Evolutionary conservation across 2,329 filamentous ascomycete species (phyloP).

Genomic region (Sporothrix brunneoviolacea): DNA sequence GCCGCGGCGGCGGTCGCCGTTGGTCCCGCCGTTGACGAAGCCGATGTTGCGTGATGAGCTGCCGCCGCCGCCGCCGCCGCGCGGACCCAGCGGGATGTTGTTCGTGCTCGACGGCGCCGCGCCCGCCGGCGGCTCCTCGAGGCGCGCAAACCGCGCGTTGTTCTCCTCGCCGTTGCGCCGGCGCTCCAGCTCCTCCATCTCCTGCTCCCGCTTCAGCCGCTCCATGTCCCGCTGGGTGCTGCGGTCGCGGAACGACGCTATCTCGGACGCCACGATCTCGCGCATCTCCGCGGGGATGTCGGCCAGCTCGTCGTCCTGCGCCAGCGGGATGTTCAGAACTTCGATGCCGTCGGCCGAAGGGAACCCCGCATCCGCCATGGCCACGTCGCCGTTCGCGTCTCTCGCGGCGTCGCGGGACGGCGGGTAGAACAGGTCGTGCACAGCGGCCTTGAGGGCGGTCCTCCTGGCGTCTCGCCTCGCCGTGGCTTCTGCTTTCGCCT

Average conservation of each 20-base stretch:
- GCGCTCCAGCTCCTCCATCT: constrained; percentile 81
- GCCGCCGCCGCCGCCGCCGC: constrained; percentile 29
- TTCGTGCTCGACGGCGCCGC: constrained; percentile 54
- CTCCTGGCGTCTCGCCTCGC: constrained; percentile 65
- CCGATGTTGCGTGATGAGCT: no score
- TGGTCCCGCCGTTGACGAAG: constrained; percentile 70
- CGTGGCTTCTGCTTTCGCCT: constrained; percentile 56
- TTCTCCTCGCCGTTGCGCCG: constrained; percentile 50
- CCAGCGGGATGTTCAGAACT: constrained; percentile 82
- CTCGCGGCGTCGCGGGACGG: constrained; percentile 35
- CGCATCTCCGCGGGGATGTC: constrained; percentile 96
- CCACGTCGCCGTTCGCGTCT: constrained; percentile 60
- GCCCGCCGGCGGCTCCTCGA: constrained; percentile 70
- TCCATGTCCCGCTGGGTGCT: constrained; percentile 86
- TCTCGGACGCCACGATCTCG: constrained; percentile 88
- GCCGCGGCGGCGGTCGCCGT: constrained; percentile 45
- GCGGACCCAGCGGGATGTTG: constrained; percentile 69
- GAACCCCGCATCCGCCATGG: constrained; percentile 66
- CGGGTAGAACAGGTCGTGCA: constrained; percentile 69
- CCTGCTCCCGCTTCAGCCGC: constrained; percentile 79
- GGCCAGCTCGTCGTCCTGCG: constrained; percentile 84
- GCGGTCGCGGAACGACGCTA: constrained; percentile 86
- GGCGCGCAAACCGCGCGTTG: constrained; percentile 51
- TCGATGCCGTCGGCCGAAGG: constrained; percentile 51
- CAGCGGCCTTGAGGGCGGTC: constrained; percentile 57